Conservation (phyloP, 257 asterid species). For the Leonotis leonurus region DNA sequence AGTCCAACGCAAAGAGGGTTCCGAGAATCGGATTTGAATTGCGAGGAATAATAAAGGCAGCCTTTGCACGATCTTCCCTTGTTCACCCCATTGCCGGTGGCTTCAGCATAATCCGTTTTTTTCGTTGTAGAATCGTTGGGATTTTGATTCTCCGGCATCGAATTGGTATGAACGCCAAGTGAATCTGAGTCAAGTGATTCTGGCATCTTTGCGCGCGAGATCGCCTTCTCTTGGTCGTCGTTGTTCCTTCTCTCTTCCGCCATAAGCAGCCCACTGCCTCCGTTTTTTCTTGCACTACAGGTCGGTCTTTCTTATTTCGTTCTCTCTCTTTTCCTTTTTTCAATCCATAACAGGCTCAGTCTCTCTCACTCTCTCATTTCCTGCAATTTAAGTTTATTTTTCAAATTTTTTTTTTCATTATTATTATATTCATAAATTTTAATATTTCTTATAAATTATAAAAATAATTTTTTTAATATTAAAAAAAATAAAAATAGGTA, state of each 20-base stretch:
- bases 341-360: too few species aligned
- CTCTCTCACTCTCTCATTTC: neutral
- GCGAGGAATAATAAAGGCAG: conserved; percentile 65
- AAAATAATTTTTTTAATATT: too few species aligned
- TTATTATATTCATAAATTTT: too few species aligned
- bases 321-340: neutral
- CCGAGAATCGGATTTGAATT: conserved; percentile 51
- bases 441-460: too few species aligned
- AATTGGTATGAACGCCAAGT: neutral
- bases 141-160: conserved; percentile 16
- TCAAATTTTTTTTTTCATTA: too few species aligned
- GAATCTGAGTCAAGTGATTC: conserved; percentile 9
- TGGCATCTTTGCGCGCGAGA: conserved; percentile 20
- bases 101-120: conserved; percentile 15
- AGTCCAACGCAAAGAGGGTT: conserved; percentile 83
- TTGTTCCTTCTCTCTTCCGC: conserved; percentile 14
- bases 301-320: neutral
- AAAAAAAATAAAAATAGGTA: too few species aligned
- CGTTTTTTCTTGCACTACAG: neutral
- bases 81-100: conserved; percentile 2
- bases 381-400: neutral
- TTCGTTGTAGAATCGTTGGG: conserved; percentile 15
- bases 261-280: conserved; percentile 4
- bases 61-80: conserved; percentile 82
- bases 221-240: conserved; percentile 16